Evolutionary conservation across 179 eudicot species (phyloP).

Genomic region (Amaranthus tricolor): DNA sequence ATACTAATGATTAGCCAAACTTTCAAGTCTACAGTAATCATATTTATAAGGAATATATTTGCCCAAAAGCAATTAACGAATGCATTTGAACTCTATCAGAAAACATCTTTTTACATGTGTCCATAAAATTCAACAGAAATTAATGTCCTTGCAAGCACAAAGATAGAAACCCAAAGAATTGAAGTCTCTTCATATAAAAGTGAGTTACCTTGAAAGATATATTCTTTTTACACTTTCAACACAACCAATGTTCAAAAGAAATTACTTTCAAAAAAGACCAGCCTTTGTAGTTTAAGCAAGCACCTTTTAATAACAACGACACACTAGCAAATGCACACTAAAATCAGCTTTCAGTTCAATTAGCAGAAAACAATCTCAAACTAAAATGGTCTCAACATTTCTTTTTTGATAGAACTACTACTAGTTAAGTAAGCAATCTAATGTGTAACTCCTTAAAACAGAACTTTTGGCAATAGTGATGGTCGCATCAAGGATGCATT

Average conservation of each 20-base stretch:
- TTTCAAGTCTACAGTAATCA: background rate
- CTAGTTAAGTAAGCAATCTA: background rate
- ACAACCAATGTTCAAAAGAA: background rate
- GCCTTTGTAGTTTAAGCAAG: background rate
- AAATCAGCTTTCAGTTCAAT: background rate
- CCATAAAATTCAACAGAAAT: background rate
- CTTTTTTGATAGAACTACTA: background rate
- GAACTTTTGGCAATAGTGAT: background rate
- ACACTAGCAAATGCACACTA: background rate
- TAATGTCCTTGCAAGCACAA: background rate
- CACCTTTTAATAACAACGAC: background rate
- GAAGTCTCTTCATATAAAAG: background rate
- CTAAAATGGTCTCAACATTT: background rate
- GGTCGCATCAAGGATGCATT: no score
- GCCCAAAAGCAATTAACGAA: background rate
- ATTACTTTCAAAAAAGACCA: background rate
- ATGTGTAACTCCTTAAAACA: background rate
- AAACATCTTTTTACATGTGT: background rate
- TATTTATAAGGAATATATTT: background rate
- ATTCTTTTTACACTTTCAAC: background rate
- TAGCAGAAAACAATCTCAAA: background rate
- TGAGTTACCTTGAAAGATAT: background rate
- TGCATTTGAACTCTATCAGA: background rate
- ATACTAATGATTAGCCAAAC: conserved; percentile 6
- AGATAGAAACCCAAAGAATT: background rate